A percentile compares a stretch with the other conserved stretches of the same genome.
Evolutionary conservation across 129 eudicot species (phyloP).

Genomic region (Flaveria sonorensis): DNA sequence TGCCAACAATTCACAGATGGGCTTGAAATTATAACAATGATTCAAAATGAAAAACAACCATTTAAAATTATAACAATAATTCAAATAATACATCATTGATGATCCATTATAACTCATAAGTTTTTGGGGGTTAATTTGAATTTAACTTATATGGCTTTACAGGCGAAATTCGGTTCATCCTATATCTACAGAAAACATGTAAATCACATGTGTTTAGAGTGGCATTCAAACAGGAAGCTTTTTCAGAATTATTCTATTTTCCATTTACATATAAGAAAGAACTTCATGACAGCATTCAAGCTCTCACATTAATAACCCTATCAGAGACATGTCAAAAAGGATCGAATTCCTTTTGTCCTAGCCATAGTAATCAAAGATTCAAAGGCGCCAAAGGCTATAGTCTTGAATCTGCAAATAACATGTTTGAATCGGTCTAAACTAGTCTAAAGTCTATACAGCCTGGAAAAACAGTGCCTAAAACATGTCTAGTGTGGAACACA

Average conservation of each 20-base stretch:
- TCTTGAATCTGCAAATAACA: too few relatives aligned
- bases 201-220: slow-evolving; percentile 6
- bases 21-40: background rate
- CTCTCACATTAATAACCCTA: background rate
- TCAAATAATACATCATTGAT: background rate
- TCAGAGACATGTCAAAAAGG: background rate
- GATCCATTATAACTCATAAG: background rate
- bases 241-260: too few relatives aligned
- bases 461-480: too few relatives aligned
- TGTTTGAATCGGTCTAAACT: too few relatives aligned
- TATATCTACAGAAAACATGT: background rate
- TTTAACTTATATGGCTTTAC: background rate
- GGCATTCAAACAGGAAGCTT: background rate
- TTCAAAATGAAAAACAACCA: background rate
- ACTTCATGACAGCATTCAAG: background rate
- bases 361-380: too few relatives aligned
- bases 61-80: background rate
- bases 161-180: background rate
- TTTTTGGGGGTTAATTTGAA: background rate
- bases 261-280: slow-evolving; percentile 15
- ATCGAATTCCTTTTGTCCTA: background rate
- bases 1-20: background rate
- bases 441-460: too few relatives aligned
- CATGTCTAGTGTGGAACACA: too few relatives aligned
- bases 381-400: too few relatives aligned